A percentile compares a stretch with the other conserved stretches of the same genome.
Evolutionary conservation across 2,329 filamentous ascomycete genomes (phyloP).

Genomic region (Pseudogymnoascus sp.): DNA sequence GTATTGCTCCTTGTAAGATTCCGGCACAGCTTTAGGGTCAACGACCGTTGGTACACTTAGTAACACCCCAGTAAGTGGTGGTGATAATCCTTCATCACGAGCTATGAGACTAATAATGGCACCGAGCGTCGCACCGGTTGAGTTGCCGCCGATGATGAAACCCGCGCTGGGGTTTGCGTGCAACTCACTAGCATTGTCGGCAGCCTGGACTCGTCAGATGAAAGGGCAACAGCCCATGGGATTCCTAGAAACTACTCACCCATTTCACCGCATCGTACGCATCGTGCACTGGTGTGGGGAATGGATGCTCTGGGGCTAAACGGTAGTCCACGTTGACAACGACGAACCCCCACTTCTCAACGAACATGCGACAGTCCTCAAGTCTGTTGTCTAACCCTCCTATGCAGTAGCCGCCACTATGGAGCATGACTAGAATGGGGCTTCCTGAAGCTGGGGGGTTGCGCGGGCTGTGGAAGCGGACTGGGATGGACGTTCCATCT

Average conservation of each 20-base stretch:
- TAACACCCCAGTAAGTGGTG: slow-evolving; percentile 36
- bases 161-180: slow-evolving; percentile 35
- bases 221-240: not conserved
- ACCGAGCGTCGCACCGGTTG: slow-evolving; percentile 36
- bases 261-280: slow-evolving; percentile 39
- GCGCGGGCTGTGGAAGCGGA: slow-evolving; percentile 21
- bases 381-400: slow-evolving; percentile 27
- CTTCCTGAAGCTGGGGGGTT: slow-evolving; percentile 16
- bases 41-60: slow-evolving; percentile 2
- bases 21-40: not conserved
- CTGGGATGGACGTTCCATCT: slow-evolving; percentile 19
- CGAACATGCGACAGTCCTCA: slow-evolving; percentile 26
- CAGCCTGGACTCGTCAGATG: not conserved
- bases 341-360: slow-evolving; percentile 28
- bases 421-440: not conserved
- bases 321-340: slow-evolving; percentile 36
- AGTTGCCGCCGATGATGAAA: slow-evolving; percentile 41
- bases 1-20: not conserved
- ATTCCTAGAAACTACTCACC: slow-evolving; percentile 16
- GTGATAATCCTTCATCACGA: slow-evolving; percentile 33
- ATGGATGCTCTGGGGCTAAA: slow-evolving; percentile 39
- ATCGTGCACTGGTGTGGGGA: slow-evolving; percentile 38
- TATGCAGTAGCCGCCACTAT: slow-evolving; percentile 25
- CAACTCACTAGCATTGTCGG: not conserved
- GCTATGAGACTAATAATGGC: slow-evolving; percentile 33